These are phyloP conservation scores for Aurantiochytrium sp. DNA, from an alignment of 108 stramenopile species.

Conservation along the genomic window DNA sequence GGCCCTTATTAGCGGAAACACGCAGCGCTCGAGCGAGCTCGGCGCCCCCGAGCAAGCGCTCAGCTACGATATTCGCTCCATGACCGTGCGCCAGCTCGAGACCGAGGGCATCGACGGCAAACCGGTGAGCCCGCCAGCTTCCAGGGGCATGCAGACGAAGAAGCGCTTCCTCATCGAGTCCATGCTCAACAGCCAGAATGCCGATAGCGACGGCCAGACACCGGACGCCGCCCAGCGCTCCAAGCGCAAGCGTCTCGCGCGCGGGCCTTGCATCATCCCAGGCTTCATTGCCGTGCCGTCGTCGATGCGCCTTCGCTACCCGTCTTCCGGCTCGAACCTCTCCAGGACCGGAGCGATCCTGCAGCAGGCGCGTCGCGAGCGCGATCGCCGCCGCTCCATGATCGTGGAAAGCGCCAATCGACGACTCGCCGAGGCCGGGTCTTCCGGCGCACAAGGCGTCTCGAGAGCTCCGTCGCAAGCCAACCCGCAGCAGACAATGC, in stretches of 20 bases:
- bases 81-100: not conserved
- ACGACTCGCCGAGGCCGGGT: not conserved
- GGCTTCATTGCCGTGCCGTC: not conserved
- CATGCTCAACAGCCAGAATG: not conserved
- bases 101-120: not conserved
- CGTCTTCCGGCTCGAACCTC: not conserved
- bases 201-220: not conserved
- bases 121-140: no score
- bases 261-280: not conserved
- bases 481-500: no score
- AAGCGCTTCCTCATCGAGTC: not conserved
- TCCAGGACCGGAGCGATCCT: not conserved
- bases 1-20: slow-evolving; percentile 15
- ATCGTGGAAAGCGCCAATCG: not conserved
- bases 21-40: not conserved
- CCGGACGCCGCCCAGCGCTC: not conserved
- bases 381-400: not conserved
- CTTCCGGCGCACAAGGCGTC: no score
- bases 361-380: not conserved
- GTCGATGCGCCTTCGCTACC: not conserved
- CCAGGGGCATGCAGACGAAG: not conserved
- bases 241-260: not conserved
- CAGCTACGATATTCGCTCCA: not conserved
- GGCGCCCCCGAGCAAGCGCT: slow-evolving; percentile 1
- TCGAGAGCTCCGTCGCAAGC: not conserved